Percentiles rank a stretch among this genome's conserved stretches.
Evolutionary conservation across 1,284 basidiomycete genomes (phyloP).

Genomic region (Trametes versicolor): DNA sequence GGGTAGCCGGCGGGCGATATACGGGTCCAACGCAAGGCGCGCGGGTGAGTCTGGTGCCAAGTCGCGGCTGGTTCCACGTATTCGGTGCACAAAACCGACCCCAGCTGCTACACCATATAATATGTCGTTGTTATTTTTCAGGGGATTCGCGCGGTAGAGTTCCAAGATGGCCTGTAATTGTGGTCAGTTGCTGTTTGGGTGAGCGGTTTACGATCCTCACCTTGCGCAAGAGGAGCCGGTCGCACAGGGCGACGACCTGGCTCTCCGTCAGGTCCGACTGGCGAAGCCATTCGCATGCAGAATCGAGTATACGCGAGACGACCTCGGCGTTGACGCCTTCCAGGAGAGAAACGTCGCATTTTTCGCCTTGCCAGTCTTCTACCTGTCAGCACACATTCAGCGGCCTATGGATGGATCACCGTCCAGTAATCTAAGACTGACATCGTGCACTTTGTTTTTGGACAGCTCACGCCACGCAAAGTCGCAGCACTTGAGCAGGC

Average conservation of each 20-base stretch:
- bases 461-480: slow-evolving; percentile 83
- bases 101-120: slow-evolving; percentile 52
- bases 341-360: slow-evolving; percentile 82
- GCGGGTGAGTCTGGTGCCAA: slow-evolving; percentile 59
- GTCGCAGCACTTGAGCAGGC: slow-evolving; percentile 86
- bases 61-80: slow-evolving; percentile 50
- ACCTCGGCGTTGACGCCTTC: slow-evolving; percentile 73
- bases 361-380: slow-evolving; percentile 91
- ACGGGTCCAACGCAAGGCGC: slow-evolving; percentile 71
- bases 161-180: slow-evolving; percentile 55
- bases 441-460: slow-evolving; percentile 80
- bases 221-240: slow-evolving; percentile 67
- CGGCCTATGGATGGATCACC: slow-evolving; percentile 8
- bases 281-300: slow-evolving; percentile 59
- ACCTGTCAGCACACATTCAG: slow-evolving; percentile 54
- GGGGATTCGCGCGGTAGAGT: slow-evolving; percentile 56
- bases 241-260: slow-evolving; percentile 51
- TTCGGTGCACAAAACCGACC: slow-evolving; percentile 51
- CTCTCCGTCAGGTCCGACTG: slow-evolving; percentile 43
- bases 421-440: slow-evolving; percentile 49
- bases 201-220: slow-evolving; percentile 43
- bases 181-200: slow-evolving; percentile 6
- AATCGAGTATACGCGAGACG: slow-evolving; percentile 68
- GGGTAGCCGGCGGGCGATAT: slow-evolving; percentile 74
- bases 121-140: slow-evolving; percentile 48